A percentile compares a stretch with the other conserved stretches of the same genome.
Evolutionary conservation across 805 yeast genomes (phyloP).

Genomic region (Kregervanrija delftensis): DNA sequence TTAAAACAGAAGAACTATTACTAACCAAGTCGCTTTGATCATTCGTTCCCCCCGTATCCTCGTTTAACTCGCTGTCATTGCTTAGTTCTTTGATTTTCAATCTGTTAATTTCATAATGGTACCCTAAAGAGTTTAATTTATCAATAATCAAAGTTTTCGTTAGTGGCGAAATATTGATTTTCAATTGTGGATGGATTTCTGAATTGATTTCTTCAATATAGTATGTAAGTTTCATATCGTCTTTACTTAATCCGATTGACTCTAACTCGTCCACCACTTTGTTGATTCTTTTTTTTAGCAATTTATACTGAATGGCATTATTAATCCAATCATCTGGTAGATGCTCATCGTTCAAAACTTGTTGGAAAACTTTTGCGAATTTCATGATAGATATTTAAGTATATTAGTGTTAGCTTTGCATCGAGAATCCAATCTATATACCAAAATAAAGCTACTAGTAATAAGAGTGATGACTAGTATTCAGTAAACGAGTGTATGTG

Average conservation of each 20-base stretch:
- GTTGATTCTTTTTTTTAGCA: slow-evolving; percentile 59
- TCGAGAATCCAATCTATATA: no score
- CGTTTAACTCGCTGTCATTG: not conserved
- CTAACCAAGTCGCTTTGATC: not conserved
- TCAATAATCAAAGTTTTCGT: slow-evolving; percentile 13
- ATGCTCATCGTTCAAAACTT: slow-evolving; percentile 50
- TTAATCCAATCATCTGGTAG: slow-evolving; percentile 64
- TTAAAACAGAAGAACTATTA: slow-evolving; percentile 11
- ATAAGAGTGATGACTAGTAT: no score
- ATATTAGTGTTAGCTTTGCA: no score
- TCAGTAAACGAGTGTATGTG: no score
- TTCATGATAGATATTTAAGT: slow-evolving; percentile 39
- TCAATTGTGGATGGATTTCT: slow-evolving; percentile 18
- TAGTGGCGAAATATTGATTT: slow-evolving; percentile 19
- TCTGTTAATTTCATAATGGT: slow-evolving; percentile 12
- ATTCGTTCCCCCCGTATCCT: not conserved
- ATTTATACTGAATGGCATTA: slow-evolving; percentile 66
- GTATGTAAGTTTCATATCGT: slow-evolving; percentile 25
- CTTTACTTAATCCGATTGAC: slow-evolving; percentile 48
- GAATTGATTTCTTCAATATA: slow-evolving; percentile 13
- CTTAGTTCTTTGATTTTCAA: slow-evolving; percentile 1
- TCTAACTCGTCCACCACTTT: slow-evolving; percentile 59
- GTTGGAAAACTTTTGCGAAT: slow-evolving; percentile 67
- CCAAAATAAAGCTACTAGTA: no score
- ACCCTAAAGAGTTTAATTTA: slow-evolving; percentile 13